A percentile compares a stretch with the other conserved stretches of the same genome.
phyloP scores from a whole-genome alignment of 2,329 filamentous ascomycete species.

The Colletotrichum eleusines region DNA sequence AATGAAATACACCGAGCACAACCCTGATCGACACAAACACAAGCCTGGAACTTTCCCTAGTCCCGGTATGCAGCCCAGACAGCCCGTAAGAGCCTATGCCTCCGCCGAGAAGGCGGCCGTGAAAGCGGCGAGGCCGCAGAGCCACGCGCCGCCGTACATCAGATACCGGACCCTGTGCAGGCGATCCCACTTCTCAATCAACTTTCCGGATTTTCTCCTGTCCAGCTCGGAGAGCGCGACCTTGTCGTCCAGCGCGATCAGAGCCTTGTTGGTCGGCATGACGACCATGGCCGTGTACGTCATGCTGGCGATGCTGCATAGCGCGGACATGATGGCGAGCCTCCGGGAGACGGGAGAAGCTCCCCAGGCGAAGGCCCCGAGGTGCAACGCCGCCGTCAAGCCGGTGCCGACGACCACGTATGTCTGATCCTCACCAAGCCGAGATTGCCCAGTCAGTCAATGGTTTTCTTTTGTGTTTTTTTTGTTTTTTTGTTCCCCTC shows the following conservation, averaged over 20 bases:
- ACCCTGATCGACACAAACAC: background rate
- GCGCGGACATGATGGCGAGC: constrained; percentile 16
- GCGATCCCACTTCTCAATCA: constrained; percentile 21
- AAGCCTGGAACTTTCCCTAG: background rate
- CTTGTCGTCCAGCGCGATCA: constrained; percentile 18
- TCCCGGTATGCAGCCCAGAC: background rate
- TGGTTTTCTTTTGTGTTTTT: background rate
- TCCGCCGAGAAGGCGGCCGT: background rate
- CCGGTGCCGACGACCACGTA: constrained; percentile 7
- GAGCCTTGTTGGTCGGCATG: constrained; percentile 12
- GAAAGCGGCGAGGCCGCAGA: constrained; percentile 1
- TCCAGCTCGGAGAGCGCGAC: constrained; percentile 18
- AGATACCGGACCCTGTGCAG: constrained; percentile 10
- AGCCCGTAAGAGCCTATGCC: background rate
- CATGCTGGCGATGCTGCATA: background rate
- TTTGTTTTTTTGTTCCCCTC: background rate
- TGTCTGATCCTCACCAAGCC: background rate
- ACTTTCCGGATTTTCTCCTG: constrained; percentile 7
- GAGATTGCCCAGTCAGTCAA: background rate
- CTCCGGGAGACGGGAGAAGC: constrained; percentile 1
- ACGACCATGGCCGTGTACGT: constrained; percentile 4
- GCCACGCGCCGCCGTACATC: constrained; percentile 8
- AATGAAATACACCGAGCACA: background rate
- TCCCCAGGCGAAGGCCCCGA: background rate
- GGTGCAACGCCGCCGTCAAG: constrained; percentile 12